These are phyloP conservation scores for Beauveria bassiana DNA, from an alignment of 2,329 filamentous ascomycete species.

Conservation along the genomic window DNA sequence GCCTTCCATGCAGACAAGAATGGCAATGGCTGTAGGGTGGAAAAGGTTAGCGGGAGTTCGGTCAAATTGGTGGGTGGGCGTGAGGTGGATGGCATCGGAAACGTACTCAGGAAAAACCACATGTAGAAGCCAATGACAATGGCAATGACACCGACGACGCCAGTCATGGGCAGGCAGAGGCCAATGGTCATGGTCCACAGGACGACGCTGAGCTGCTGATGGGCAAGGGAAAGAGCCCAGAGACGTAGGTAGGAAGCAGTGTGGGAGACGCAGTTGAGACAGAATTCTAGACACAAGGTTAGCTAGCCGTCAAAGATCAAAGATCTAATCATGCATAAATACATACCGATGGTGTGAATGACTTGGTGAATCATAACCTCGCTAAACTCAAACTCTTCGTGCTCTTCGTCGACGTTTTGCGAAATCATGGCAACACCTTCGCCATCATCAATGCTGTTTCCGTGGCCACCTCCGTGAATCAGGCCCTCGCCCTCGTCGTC, in stretches of 20 bases:
- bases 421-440: slow-evolving; percentile 85
- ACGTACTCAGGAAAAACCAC: slow-evolving; percentile 75
- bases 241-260: slow-evolving; percentile 97
- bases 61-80: background rate
- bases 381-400: slow-evolving; percentile 95
- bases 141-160: slow-evolving; percentile 65
- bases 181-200: slow-evolving; percentile 94
- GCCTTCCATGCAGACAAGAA: slow-evolving; percentile 91
- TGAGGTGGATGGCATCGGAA: background rate
- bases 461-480: slow-evolving; percentile 43
- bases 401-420: slow-evolving; percentile 74
- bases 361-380: slow-evolving; percentile 99
- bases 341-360: slow-evolving; percentile 93
- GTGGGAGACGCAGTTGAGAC: slow-evolving; percentile 96
- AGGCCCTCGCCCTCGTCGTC: slow-evolving; percentile 62
- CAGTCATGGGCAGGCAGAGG: slow-evolving; percentile 60
- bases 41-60: slow-evolving; percentile 17
- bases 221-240: slow-evolving; percentile 93
- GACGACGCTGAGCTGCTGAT: slow-evolving; percentile 94
- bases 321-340: background rate
- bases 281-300: slow-evolving; percentile 64
- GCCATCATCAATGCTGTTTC: slow-evolving; percentile 54
- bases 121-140: slow-evolving; percentile 76
- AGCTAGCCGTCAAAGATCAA: slow-evolving; percentile 16
- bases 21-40: slow-evolving; percentile 32